phyloP scores from a whole-genome alignment of 2,329 filamentous ascomycete species.

The Neoascochyta sp. region DNA sequence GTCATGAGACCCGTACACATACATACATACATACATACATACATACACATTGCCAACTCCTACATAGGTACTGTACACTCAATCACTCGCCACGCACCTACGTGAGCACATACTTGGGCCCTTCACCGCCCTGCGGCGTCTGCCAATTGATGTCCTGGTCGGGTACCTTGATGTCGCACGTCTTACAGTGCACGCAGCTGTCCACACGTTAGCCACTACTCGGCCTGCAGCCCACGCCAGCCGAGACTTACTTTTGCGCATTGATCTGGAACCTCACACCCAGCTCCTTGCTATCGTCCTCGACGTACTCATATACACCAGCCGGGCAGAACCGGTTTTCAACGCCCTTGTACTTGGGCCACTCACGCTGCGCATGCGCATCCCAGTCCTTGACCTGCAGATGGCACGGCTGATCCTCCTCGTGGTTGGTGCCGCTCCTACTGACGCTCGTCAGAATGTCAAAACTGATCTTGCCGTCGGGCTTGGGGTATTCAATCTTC shows the following conservation, averaged over 20 bases:
- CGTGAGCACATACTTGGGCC: conserved; percentile 64
- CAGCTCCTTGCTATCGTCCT: conserved; percentile 79
- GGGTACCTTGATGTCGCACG: conserved; percentile 97
- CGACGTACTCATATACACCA: conserved; percentile 96
- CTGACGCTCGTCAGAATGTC: conserved; percentile 95
- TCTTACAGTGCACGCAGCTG: conserved; percentile 99
- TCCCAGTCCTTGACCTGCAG: conserved; percentile 95
- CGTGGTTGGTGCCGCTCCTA: conserved; percentile 94
- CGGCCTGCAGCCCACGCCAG: not conserved
- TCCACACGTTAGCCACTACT: conserved; percentile 21
- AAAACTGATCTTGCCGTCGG: conserved; percentile 90
- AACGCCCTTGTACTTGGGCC: conserved; percentile 82
- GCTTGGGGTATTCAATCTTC: conserved; percentile 96
- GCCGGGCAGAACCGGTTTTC: conserved; percentile 98
- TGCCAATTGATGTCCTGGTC: conserved; percentile 91
- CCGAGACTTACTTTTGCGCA: conserved; percentile 81
- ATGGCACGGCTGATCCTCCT: conserved; percentile 97
- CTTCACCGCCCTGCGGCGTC: conserved; percentile 86
- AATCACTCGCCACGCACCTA: conserved; percentile 10
- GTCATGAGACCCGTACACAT: not conserved
- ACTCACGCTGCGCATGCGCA: conserved; percentile 76
- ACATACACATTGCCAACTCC: conserved; percentile 1
- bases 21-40: conserved; percentile 5
- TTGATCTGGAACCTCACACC: conserved; percentile 98
- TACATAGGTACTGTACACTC: too few species aligned